Evolutionary conservation across 164 flowering plant genomes (phyloP).

Genomic region (Tetracentron sinense): DNA sequence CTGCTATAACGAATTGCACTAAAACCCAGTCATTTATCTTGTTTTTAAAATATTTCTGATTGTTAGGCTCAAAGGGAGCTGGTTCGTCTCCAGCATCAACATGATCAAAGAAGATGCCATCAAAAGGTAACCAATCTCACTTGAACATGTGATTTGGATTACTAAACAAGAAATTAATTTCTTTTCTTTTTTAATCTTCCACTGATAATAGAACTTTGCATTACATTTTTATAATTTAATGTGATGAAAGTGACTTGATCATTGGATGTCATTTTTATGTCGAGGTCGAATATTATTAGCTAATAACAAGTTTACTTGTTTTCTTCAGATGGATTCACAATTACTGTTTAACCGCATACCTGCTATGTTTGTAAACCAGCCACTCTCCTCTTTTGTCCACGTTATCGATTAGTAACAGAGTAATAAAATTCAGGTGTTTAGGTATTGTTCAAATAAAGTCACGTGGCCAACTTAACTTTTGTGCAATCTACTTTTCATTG

Average conservation of each 20-base stretch:
- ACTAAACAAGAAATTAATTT: background rate
- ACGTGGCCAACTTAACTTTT: no score
- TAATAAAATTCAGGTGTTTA: no score
- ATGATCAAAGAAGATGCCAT: conserved; percentile 64
- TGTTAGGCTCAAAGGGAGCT: conserved; percentile 56
- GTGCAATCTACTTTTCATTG: background rate
- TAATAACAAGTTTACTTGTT: background rate
- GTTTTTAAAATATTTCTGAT: background rate
- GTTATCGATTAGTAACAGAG: background rate
- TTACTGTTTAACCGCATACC: no score
- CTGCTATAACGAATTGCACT: background rate
- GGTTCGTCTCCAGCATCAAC: conserved; percentile 65
- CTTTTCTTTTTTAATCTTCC: background rate
- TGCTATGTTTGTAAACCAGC: no score
- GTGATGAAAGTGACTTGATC: conserved; percentile 1
- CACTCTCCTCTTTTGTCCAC: background rate
- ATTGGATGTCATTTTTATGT: no score
- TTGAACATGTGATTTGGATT: background rate
- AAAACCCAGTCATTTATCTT: background rate
- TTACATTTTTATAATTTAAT: background rate
- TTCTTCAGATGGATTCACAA: no score
- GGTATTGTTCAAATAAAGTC: no score
- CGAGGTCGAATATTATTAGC: no score
- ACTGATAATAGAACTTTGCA: background rate
- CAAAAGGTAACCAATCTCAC: conserved; percentile 43